Evolutionary conservation across 208 protist genomes (phyloP).

Genomic region (Acanthamoeba healyi): DNA sequence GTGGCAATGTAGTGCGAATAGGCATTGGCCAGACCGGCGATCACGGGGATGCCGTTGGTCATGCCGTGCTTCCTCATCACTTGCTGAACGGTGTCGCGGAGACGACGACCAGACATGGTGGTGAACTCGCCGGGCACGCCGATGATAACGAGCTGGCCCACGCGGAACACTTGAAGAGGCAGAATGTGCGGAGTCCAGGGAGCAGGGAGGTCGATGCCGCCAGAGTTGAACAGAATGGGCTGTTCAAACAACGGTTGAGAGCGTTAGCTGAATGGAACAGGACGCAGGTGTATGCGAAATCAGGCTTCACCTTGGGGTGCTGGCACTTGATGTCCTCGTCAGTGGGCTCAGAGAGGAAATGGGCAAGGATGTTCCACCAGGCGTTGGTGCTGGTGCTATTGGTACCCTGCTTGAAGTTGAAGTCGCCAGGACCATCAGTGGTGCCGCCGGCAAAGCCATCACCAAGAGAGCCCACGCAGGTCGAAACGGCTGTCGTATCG

Average conservation of each 20-base stretch:
- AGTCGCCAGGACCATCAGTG: slow-evolving; percentile 84
- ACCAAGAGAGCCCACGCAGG: slow-evolving; percentile 66
- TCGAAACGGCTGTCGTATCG: not conserved
- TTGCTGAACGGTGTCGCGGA: slow-evolving; percentile 77
- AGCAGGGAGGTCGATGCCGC: slow-evolving; percentile 78
- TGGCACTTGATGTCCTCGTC: slow-evolving; percentile 82
- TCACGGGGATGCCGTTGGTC: slow-evolving; percentile 66
- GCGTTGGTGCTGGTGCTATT: slow-evolving; percentile 79
- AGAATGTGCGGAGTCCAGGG: slow-evolving; percentile 82
- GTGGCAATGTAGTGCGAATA: slow-evolving; percentile 79
- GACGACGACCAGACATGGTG: slow-evolving; percentile 86
- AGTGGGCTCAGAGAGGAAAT: slow-evolving; percentile 78
- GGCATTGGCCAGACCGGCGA: slow-evolving; percentile 75
- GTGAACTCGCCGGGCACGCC: slow-evolving; percentile 87
- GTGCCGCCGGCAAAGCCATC: slow-evolving; percentile 82
- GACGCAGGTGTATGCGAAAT: not conserved
- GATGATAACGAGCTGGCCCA: slow-evolving; percentile 84
- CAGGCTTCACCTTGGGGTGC: slow-evolving; percentile 9
- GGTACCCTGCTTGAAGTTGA: slow-evolving; percentile 85
- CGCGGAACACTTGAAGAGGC: slow-evolving; percentile 83
- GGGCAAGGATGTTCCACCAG: slow-evolving; percentile 82
- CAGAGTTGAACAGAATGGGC: slow-evolving; percentile 85
- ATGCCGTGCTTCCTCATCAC: slow-evolving; percentile 56
- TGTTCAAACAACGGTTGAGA: not conserved
- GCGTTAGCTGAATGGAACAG: not conserved